Evolutionary conservation across 2,329 filamentous ascomycete genomes (phyloP).

Genomic region (Talaromyces sp.): DNA sequence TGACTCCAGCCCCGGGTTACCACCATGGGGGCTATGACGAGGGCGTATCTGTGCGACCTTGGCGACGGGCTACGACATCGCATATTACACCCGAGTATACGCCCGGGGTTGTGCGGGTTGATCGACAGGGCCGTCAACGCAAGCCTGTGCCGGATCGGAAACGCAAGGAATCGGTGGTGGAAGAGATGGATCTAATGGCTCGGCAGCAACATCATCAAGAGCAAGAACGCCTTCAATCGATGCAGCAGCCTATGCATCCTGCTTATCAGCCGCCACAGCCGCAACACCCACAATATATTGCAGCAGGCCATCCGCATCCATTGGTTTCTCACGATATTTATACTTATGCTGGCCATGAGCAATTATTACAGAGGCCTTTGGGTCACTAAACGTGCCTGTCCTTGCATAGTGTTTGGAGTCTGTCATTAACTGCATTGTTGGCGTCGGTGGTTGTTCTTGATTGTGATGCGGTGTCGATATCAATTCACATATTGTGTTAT

Average conservation of each 20-base stretch:
- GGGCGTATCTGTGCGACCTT: constrained; percentile 24
- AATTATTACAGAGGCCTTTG: constrained; percentile 17
- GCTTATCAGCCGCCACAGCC: constrained; percentile 9
- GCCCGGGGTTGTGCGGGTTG: constrained; percentile 22
- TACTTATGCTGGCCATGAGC: constrained; percentile 19
- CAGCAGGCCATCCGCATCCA: constrained; percentile 21
- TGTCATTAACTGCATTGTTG: constrained; percentile 3
- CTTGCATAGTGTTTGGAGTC: constrained; percentile 9
- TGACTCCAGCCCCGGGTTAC: neutral
- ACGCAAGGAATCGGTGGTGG: constrained; percentile 15
- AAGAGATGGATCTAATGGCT: constrained; percentile 5
- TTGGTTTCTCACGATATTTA: constrained; percentile 19
- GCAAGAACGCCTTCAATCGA: constrained; percentile 12
- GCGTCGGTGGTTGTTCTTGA: constrained; percentile 4
- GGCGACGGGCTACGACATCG: constrained; percentile 32
- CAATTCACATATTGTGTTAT: constrained; percentile 9
- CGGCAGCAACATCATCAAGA: constrained; percentile 17
- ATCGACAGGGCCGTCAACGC: constrained; percentile 24
- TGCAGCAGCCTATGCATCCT: constrained; percentile 23
- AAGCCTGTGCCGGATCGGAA: constrained; percentile 23
- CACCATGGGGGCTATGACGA: constrained; percentile 15
- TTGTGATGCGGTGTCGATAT: neutral
- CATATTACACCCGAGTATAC: constrained; percentile 27
- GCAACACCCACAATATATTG: constrained; percentile 26
- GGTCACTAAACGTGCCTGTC: constrained; percentile 1